Evolutionary conservation across 495 filamentous ascomycete genomes (phyloP), one percentile per base, ranked within the genome.

Genomic region (Talaromyces nanjingensis): DNA sequence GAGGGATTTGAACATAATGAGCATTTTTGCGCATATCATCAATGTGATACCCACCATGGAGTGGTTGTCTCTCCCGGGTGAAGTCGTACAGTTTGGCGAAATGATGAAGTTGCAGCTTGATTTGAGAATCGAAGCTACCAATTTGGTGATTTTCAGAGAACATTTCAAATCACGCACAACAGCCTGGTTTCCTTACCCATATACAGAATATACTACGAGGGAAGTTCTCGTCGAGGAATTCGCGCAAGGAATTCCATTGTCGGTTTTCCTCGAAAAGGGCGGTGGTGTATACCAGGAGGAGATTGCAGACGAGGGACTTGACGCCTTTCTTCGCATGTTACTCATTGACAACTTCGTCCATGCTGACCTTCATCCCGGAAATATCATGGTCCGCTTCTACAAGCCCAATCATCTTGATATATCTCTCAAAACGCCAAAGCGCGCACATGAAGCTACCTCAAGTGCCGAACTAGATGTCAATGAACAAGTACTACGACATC

Each of bases 321-420:
- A 99, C 70, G 92, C 93, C n/a, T 99, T 99, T 76, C 74, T 99
- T 62, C 91, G 91, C 65, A 99, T 99, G 96, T 81, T 99, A 3
- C 82, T 99, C 12, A 88, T 99, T 59, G 96, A 99, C 72, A 98
- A 99, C 70, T 99, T 99, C 72, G 86, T 97, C 60, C 96, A 99
- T 68, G 94, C 96, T n/a, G 96, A 99, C 74, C 79, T 99, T 9
- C 96, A 99, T 69, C 96, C 96, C 0, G 96, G 96, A 7, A 99
- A 99, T 72, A 98, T 99, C 77, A 98, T 99, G 93, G 96, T 99
- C 55, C 91, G 96, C 64, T 99, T 99, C 76, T 97, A 98, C 77
- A 85, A 94, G 69, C 87, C 92, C 0, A 86, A 86, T 34, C 81
- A 87, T 62, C 83, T 96, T 4, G 79, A 84, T 64, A 77, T 92